Percentiles rank a stretch among this genome's conserved stretches.
These are phyloP conservation scores for Cryphonectria japonica DNA, from an alignment of 2,329 filamentous ascomycete species.

Conservation along the genomic window DNA sequence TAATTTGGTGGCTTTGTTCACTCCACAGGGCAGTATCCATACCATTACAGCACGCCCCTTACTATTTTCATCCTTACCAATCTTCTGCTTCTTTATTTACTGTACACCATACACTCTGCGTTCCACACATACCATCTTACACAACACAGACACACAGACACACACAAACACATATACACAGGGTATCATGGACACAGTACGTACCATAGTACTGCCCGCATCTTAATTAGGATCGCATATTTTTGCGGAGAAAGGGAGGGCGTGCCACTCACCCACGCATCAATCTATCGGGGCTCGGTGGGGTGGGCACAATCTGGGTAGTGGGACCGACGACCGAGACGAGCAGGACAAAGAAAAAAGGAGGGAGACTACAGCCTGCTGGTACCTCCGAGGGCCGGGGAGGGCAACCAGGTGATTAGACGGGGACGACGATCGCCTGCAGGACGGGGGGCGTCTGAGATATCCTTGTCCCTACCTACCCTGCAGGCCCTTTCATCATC, in stretches of 20 bases:
- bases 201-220: not conserved
- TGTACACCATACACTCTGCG: not conserved
- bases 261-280: not conserved
- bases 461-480: not conserved
- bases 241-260: slow-evolving; percentile 8
- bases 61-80: not conserved
- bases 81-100: not conserved
- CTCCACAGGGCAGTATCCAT: not conserved
- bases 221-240: slow-evolving; percentile 1
- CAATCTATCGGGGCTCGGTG: slow-evolving; percentile 1
- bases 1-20: not conserved
- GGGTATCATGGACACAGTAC: not conserved
- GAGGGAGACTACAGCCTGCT: not conserved
- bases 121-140: not conserved
- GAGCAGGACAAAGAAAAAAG: not conserved
- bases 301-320: slow-evolving; percentile 11
- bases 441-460: slow-evolving; percentile 1
- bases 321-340: slow-evolving; percentile 24
- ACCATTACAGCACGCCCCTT: not conserved
- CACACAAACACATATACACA: not conserved
- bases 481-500: slow-evolving; percentile 6
- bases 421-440: slow-evolving; percentile 1
- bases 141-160: not conserved
- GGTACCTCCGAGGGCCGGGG: not conserved
- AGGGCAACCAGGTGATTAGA: not conserved